These are phyloP conservation scores for Bromus sterilis DNA, from an alignment of 176 grass and related monocot species.

Conservation along the genomic window DNA sequence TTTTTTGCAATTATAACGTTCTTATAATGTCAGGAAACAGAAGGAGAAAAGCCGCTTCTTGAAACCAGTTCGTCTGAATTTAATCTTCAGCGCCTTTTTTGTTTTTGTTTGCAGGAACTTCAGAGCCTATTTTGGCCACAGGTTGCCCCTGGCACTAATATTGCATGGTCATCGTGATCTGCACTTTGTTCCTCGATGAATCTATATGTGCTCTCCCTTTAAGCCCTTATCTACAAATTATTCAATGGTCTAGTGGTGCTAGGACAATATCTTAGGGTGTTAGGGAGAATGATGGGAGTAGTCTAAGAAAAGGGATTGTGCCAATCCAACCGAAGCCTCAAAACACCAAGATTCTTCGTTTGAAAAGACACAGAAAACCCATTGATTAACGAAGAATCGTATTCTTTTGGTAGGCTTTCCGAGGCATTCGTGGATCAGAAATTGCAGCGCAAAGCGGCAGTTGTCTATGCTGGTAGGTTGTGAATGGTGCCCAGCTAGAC, in stretches of 20 bases:
- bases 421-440: conserved; percentile 8
- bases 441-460: not conserved
- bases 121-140: not conserved
- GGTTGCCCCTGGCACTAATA: not conserved
- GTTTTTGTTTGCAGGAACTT: too few species aligned
- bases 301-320: not conserved
- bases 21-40: not conserved
- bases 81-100: not conserved
- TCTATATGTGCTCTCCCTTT: not conserved
- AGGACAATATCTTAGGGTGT: not conserved
- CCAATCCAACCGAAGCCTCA: conserved; percentile 12
- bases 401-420: conserved; percentile 26
- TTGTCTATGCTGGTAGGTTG: conserved; percentile 8
- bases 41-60: not conserved
- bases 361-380: not conserved
- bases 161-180: not conserved
- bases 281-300: not conserved
- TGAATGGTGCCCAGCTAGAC: not conserved
- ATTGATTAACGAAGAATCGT: conserved; percentile 24
- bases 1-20: not conserved
- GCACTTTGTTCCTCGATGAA: not conserved
- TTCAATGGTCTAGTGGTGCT: not conserved
- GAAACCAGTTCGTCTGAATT: not conserved
- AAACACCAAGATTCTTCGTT: conserved; percentile 24
- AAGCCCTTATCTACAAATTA: conserved; percentile 2